phyloP scores from a whole-genome alignment of 441 rosid species.

The Breynia disticha region DNA sequence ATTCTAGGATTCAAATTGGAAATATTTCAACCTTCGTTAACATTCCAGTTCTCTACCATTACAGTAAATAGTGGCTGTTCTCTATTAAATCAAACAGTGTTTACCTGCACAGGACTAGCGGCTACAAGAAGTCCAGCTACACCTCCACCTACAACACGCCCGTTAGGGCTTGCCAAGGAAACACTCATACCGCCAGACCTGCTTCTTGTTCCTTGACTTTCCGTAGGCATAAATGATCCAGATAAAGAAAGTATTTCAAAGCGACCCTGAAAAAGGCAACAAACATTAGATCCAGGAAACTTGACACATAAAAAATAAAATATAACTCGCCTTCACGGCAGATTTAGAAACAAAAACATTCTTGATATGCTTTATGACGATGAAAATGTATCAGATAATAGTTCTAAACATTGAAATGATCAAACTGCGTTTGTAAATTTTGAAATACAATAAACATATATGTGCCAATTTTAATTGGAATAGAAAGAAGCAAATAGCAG shows the following conservation, averaged over 20 bases:
- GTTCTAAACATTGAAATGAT: background rate
- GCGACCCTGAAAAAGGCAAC: slow-evolving; percentile 51
- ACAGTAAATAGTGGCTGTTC: no score
- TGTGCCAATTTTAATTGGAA: no score
- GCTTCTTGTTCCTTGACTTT: slow-evolving; percentile 71
- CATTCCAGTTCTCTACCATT: no score
- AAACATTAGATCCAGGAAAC: slow-evolving; percentile 1
- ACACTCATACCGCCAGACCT: slow-evolving; percentile 96
- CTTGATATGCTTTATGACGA: background rate
- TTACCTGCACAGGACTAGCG: slow-evolving; percentile 82
- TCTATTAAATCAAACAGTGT: background rate
- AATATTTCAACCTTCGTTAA: no score
- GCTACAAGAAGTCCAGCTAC: slow-evolving; percentile 88
- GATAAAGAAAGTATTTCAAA: slow-evolving; percentile 88
- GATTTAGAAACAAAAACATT: background rate
- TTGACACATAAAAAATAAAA: background rate
- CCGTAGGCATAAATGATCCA: slow-evolving; percentile 79
- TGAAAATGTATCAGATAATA: background rate
- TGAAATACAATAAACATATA: no score
- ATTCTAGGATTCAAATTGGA: no score
- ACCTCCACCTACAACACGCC: slow-evolving; percentile 89
- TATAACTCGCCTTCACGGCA: background rate
- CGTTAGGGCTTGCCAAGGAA: slow-evolving; percentile 83
- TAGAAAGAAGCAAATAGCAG: slow-evolving; percentile 1
- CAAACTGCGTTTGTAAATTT: background rate